phyloP scores from a whole-genome alignment of 2,329 filamentous ascomycete genomes.

The Anthostomella pinea region DNA sequence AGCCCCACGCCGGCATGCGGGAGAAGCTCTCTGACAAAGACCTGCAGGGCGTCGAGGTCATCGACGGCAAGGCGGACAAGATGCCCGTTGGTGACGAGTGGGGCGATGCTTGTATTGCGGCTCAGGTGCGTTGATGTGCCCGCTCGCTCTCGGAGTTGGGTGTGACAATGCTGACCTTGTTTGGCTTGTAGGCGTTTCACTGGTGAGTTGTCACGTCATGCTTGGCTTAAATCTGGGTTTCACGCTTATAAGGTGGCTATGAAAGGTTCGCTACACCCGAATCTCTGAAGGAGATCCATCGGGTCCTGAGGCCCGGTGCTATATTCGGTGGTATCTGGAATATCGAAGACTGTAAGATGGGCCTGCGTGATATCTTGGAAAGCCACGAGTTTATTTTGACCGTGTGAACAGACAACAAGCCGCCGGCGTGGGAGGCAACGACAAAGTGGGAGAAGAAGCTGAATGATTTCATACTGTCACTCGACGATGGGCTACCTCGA shows the following conservation, averaged over 20 bases:
- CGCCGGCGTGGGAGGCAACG: constrained; percentile 50
- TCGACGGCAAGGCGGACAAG: constrained; percentile 55
- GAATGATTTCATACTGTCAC: constrained; percentile 55
- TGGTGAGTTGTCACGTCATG: constrained; percentile 43
- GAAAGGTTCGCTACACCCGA: constrained; percentile 66
- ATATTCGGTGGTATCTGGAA: constrained; percentile 71
- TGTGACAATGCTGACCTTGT: constrained; percentile 9
- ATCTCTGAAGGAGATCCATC: constrained; percentile 63
- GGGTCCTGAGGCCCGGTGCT: constrained; percentile 59
- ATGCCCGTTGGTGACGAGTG: constrained; percentile 56
- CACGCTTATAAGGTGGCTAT: constrained; percentile 2
- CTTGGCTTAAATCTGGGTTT: not conserved
- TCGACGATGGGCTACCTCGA: constrained; percentile 58
- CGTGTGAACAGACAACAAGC: constrained; percentile 57
- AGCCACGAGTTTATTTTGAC: constrained; percentile 4
- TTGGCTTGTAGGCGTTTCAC: constrained; percentile 37
- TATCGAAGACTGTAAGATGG: constrained; percentile 61
- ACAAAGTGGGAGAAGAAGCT: constrained; percentile 61
- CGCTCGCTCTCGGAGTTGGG: not conserved
- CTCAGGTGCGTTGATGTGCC: constrained; percentile 51
- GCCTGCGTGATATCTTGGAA: not conserved
- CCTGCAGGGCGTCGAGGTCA: constrained; percentile 51
- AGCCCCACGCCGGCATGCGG: constrained; percentile 67
- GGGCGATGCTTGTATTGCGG: constrained; percentile 64
- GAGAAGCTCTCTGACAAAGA: constrained; percentile 56